Evolutionary conservation across 2,329 filamentous ascomycete species (phyloP), one percentile per base, ranked within the genome.

Genomic region (Colletotrichum gigasporum): DNA sequence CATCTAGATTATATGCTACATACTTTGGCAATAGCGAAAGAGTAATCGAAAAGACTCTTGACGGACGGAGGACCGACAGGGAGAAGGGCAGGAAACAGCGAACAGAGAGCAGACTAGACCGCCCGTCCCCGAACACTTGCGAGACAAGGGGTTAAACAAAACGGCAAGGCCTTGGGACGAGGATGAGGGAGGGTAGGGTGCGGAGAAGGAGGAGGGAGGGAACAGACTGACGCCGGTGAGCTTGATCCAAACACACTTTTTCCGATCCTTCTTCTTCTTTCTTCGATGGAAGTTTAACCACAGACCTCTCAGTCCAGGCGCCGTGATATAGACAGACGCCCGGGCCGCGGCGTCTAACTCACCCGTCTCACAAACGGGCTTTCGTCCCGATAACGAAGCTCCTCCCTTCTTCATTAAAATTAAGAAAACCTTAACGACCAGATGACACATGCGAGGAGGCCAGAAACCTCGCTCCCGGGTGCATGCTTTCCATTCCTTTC

Each of bases 401-500:
- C 32, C 18, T 47, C 12, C 34, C n/a, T 14, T n/a, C 16, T 30
- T 24, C n/a, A n/a, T 18, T 44, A 18, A 32, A 14, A 30, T 6
- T 4, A 44, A 24, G 30, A 7, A 48, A 62, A 48, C 41, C 28
- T 18, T 20, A 47, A 56, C 53, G 52, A 62, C 52, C 59, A 62
- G 59, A 62, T 62, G 59, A 35, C 59, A 62, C 59, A 62, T 62
- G 52, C 59, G 51, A 57, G 39, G 22, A n/a, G 18, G 18, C 35
- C 35, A 39, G 18, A 14, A 9, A 14, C 39, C 12, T 16, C 35
- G n/a, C 35, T 39, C 35, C 35, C n/a, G n/a, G 37, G 37, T 14
- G 39, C 39, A 44, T 24, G 20, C 18, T 22, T 12, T 58, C 34
- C 16, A n/a, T n/a, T n/a, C n/a, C n/a, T n/a, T n/a, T n/a, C n/a